These are phyloP conservation scores for Avena atlantica DNA, from an alignment of 176 grass and related monocot genomes.

Conservation along the genomic window DNA sequence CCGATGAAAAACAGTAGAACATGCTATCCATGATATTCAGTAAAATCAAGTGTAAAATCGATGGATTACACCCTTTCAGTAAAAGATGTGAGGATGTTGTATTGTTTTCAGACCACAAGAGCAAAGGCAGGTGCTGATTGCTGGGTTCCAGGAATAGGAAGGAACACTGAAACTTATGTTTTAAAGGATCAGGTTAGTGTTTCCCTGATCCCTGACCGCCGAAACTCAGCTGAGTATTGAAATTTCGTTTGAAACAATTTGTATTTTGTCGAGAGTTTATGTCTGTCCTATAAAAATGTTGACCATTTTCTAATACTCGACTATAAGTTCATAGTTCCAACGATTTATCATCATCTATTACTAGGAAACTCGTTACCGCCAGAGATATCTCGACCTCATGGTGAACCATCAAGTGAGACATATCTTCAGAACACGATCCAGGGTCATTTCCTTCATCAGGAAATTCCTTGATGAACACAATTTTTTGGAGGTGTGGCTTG, in stretches of 20 bases:
- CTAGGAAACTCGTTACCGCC: conserved; percentile 83
- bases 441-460: conserved; percentile 63
- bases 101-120: not conserved
- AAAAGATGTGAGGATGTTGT: not conserved
- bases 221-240: not conserved
- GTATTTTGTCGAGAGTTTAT: not conserved
- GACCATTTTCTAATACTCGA: not conserved
- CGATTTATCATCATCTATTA: conserved; percentile 3
- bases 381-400: conserved; percentile 89
- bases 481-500: conserved; percentile 73
- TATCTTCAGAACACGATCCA: conserved; percentile 80
- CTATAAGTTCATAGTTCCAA: conserved; percentile 8
- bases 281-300: not conserved
- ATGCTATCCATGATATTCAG: conserved; percentile 83
- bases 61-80: not conserved
- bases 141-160: conserved; percentile 58
- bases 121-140: not conserved
- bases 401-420: conserved; percentile 84
- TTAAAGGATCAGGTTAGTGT: conserved; percentile 69
- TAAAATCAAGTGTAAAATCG: not conserved
- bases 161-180: conserved; percentile 69
- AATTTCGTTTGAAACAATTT: not conserved
- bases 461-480: conserved; percentile 71
- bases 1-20: conserved; percentile 70
- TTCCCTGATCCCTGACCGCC: not conserved